Evolutionary conservation across 2,329 filamentous ascomycete genomes (phyloP).

Genomic region (Coniochaeta prunicola): DNA sequence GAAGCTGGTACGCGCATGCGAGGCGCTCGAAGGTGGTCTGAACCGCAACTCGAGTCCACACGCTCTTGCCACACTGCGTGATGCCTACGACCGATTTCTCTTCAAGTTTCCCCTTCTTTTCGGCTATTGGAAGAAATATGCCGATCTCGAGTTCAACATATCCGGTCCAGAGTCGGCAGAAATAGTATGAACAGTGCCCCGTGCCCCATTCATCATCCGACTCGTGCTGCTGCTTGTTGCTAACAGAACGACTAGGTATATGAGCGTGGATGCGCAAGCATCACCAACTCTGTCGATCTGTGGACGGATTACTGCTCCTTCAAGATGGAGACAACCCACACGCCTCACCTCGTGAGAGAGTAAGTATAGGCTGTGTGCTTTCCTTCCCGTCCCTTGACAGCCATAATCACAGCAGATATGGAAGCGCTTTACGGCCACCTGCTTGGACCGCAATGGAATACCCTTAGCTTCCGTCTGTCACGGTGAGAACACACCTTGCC

Average conservation of each 20-base stretch:
- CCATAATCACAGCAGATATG: conserved; percentile 30
- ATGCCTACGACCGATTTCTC: conserved; percentile 87
- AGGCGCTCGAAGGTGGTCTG: conserved; percentile 82
- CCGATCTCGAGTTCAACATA: conserved; percentile 94
- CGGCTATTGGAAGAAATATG: conserved; percentile 99
- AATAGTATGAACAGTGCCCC: conserved; percentile 55
- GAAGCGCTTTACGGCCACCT: conserved; percentile 31
- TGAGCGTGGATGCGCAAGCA: conserved; percentile 88
- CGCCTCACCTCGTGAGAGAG: conserved; percentile 95
- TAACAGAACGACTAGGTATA: conserved; percentile 58
- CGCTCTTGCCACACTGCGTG: conserved; percentile 78
- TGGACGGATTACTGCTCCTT: conserved; percentile 98
- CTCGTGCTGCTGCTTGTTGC: conserved; percentile 16
- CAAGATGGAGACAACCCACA: conserved; percentile 96
- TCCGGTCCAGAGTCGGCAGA: conserved; percentile 94
- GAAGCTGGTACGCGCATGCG: conserved; percentile 75
- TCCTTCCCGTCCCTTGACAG: conserved; percentile 55
- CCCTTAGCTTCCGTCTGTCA: conserved; percentile 26
- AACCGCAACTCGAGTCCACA: conserved; percentile 96
- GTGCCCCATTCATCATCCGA: neutral
- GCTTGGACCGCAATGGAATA: conserved; percentile 15
- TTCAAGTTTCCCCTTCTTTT: conserved; percentile 93
- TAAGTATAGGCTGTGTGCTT: conserved; percentile 72
- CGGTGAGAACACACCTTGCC: conserved; percentile 60
- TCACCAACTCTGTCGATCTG: conserved; percentile 88